Evolutionary conservation across 2,329 filamentous ascomycete species (phyloP).

Genomic region (Cordyceps tenuipes): DNA sequence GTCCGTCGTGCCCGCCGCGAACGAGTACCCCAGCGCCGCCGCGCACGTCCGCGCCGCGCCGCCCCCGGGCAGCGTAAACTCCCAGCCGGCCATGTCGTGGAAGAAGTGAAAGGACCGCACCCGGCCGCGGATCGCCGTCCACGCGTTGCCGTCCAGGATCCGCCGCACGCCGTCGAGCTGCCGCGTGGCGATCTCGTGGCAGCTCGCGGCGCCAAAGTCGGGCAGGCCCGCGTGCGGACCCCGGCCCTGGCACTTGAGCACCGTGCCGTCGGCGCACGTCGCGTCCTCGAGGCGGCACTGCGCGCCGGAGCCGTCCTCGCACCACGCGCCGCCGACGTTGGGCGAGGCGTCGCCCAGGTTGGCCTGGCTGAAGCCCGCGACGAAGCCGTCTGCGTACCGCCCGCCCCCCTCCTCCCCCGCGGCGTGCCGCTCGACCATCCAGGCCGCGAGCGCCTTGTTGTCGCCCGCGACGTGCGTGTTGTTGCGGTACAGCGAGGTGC

Average conservation of each 20-base stretch:
- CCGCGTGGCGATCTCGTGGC: conserved; percentile 66
- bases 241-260: conserved; percentile 63
- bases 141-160: conserved; percentile 33
- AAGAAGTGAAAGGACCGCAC: conserved; percentile 79
- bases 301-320: conserved; percentile 73
- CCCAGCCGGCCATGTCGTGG: conserved; percentile 68
- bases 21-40: conserved; percentile 82
- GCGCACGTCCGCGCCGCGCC: conserved; percentile 66
- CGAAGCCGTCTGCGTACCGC: conserved; percentile 53
- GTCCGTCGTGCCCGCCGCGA: conserved; percentile 86
- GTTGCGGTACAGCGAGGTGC: conserved; percentile 83
- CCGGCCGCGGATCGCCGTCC: conserved; percentile 42
- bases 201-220: conserved; percentile 64
- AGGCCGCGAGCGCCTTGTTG: conserved; percentile 90
- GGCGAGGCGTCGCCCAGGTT: conserved; percentile 88
- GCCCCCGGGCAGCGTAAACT: conserved; percentile 66
- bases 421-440: conserved; percentile 68
- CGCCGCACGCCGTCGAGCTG: conserved; percentile 53
- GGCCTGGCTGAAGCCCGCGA: conserved; percentile 86
- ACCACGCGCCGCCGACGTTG: conserved; percentile 80
- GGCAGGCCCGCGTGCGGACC: conserved; percentile 60
- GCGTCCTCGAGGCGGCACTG: conserved; percentile 72
- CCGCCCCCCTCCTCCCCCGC: conserved; percentile 35
- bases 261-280: conserved; percentile 65
- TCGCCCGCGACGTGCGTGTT: conserved; percentile 90